These are phyloP conservation scores for Piloderma croceum DNA, from an alignment of 768 basidiomycete species.

Conservation along the genomic window DNA sequence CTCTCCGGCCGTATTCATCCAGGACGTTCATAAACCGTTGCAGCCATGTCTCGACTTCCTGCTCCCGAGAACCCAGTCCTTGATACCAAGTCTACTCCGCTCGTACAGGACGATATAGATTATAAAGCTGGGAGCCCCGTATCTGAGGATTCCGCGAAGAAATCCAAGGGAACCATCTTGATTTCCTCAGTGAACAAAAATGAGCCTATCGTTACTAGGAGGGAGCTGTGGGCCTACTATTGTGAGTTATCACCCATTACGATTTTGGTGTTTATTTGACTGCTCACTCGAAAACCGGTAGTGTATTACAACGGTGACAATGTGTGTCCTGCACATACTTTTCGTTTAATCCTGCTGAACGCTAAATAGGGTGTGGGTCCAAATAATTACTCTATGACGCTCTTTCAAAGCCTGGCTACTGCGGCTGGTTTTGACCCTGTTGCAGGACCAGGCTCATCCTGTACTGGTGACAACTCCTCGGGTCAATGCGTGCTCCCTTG, in stretches of 20 bases:
- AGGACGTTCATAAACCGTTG: constrained; percentile 19
- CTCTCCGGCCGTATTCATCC: constrained; percentile 32
- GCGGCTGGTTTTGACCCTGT: constrained; percentile 72
- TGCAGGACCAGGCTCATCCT: constrained; percentile 66
- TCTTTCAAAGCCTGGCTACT: constrained; percentile 68
- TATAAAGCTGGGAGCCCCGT: background rate
- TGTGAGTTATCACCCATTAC: constrained; percentile 34
- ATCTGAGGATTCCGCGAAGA: background rate
- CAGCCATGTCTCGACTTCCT: constrained; percentile 23
- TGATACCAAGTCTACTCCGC: constrained; percentile 8
- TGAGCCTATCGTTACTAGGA: constrained; percentile 66
- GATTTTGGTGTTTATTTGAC: too few relatives aligned
- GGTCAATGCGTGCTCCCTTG: constrained; percentile 77
- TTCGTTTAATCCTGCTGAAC: constrained; percentile 2
- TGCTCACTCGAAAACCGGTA: constrained; percentile 19
- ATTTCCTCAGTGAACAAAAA: constrained; percentile 39
- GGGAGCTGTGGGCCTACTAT: constrained; percentile 79
- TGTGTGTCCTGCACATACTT: constrained; percentile 31
- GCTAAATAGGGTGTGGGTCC: constrained; percentile 59
- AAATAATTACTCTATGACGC: constrained; percentile 60
- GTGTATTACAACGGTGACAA: constrained; percentile 83
- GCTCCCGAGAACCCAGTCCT: constrained; percentile 19
- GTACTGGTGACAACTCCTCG: constrained; percentile 48
- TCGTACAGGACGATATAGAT: constrained; percentile 7
- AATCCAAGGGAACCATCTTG: constrained; percentile 21